phyloP scores from a whole-genome alignment of 169 alveolate genomes.

The Cryptosporidium meleagridis region DNA sequence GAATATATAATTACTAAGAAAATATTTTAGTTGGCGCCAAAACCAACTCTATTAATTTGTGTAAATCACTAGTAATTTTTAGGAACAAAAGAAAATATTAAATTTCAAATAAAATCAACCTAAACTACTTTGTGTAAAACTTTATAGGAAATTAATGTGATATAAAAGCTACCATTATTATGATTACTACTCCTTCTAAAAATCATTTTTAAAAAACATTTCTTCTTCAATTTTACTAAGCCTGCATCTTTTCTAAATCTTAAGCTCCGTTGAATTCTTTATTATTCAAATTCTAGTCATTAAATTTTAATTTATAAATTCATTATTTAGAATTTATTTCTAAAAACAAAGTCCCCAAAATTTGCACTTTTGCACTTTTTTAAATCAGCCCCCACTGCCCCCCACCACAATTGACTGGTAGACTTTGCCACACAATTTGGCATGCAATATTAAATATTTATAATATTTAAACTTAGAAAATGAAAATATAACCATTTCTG shows the following conservation, averaged over 20 bases:
- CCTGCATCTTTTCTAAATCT: too few relatives aligned
- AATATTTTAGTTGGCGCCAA: background rate
- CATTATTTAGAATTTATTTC: background rate
- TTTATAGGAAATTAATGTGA: too few relatives aligned
- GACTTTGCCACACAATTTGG: background rate
- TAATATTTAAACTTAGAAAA: background rate
- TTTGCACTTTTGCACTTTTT: background rate
- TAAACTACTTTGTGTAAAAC: too few relatives aligned
- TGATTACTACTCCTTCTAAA: too few relatives aligned
- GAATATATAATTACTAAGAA: background rate
- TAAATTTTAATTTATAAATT: too few relatives aligned
- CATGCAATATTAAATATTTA: conserved; percentile 14
- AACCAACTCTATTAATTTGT: background rate
- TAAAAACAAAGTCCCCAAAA: background rate
- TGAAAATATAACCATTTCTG: background rate
- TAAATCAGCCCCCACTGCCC: background rate
- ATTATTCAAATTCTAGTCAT: background rate
- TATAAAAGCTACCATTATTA: too few relatives aligned
- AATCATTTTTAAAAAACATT: too few relatives aligned
- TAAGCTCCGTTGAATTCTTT: too few relatives aligned
- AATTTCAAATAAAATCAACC: too few relatives aligned
- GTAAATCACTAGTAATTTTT: too few relatives aligned
- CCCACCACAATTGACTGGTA: background rate
- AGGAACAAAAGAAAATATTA: too few relatives aligned
- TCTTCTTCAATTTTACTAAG: too few relatives aligned